Evolutionary conservation across 768 basidiomycete species (phyloP).

Genomic region (Lactarius sp.): DNA sequence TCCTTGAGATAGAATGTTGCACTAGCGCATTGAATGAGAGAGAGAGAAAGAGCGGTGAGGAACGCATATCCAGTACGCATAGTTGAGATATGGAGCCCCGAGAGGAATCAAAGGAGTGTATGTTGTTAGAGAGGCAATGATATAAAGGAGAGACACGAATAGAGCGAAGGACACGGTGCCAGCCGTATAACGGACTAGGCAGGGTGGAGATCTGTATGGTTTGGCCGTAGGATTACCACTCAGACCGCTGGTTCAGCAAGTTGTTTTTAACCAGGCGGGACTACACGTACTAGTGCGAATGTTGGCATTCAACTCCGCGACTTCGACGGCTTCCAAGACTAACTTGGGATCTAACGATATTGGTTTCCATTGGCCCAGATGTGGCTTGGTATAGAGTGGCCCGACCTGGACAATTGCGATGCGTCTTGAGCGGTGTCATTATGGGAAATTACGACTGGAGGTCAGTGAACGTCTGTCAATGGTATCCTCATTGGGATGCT

Average conservation of each 20-base stretch:
- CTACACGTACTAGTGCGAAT: not conserved
- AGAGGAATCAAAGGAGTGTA: slow-evolving; percentile 25
- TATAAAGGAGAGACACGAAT: slow-evolving; percentile 29
- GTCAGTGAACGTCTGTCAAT: too few species aligned
- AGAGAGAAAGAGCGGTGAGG: slow-evolving; percentile 14
- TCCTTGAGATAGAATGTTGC: slow-evolving; percentile 18
- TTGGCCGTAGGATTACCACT: not conserved
- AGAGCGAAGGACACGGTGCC: slow-evolving; percentile 22
- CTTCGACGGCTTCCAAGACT: not conserved
- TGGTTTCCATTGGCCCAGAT: not conserved
- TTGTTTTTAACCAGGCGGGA: not conserved
- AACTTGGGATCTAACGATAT: not conserved
- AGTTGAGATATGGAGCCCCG: slow-evolving; percentile 25
- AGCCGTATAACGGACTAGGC: slow-evolving; percentile 9
- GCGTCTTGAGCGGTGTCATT: too few species aligned
- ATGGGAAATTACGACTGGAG: too few species aligned
- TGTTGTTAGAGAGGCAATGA: slow-evolving; percentile 24
- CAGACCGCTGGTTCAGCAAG: not conserved
- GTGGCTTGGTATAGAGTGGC: not conserved
- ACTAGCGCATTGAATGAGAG: slow-evolving; percentile 10
- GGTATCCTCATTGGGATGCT: too few species aligned
- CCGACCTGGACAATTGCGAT: not conserved
- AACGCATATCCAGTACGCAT: slow-evolving; percentile 34
- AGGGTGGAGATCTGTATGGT: not conserved
- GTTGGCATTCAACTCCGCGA: slow-evolving; percentile 5